Percentiles rank a stretch among this genome's conserved stretches.
Evolutionary conservation across 371 early-diverging fungal genomes (phyloP).

Genomic region (Paramicrosporidium saccamoebae): DNA sequence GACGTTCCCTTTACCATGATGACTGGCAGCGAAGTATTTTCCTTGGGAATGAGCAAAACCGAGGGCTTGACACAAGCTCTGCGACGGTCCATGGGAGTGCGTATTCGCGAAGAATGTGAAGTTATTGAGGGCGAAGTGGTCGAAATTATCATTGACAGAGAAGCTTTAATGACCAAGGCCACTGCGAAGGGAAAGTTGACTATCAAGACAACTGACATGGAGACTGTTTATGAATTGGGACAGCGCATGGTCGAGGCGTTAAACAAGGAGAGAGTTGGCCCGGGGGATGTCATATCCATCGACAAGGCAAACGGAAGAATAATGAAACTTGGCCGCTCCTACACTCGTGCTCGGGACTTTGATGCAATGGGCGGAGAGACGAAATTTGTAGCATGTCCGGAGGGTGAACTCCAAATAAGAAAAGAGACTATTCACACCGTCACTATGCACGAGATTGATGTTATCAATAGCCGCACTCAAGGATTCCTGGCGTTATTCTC

Average conservation of each 20-base stretch:
- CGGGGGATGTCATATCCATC: slow-evolving; percentile 89
- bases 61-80: slow-evolving; percentile 95
- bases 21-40: slow-evolving; percentile 86
- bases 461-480: slow-evolving; percentile 90
- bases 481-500: slow-evolving; percentile 88
- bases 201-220: slow-evolving; percentile 98
- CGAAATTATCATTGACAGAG: slow-evolving; percentile 77
- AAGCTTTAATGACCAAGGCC: slow-evolving; percentile 47
- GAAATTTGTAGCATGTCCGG: slow-evolving; percentile 91
- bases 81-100: slow-evolving; percentile 76
- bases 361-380: slow-evolving; percentile 79
- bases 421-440: slow-evolving; percentile 86
- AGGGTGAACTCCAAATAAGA: slow-evolving; percentile 91
- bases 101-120: slow-evolving; percentile 91
- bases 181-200: slow-evolving; percentile 85
- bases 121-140: slow-evolving; percentile 97
- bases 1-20: slow-evolving; percentile 89
- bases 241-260: slow-evolving; percentile 89
- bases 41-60: slow-evolving; percentile 89
- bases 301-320: slow-evolving; percentile 96
- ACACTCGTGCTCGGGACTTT: slow-evolving; percentile 71
- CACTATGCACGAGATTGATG: slow-evolving; percentile 94
- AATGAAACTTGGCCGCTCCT: slow-evolving; percentile 78
- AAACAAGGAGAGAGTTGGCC: slow-evolving; percentile 84
- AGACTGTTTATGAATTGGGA: slow-evolving; percentile 93